phyloP scores from a whole-genome alignment of 1,139 yeast genomes.

The Chernovozyma sophiae-reginae region DNA sequence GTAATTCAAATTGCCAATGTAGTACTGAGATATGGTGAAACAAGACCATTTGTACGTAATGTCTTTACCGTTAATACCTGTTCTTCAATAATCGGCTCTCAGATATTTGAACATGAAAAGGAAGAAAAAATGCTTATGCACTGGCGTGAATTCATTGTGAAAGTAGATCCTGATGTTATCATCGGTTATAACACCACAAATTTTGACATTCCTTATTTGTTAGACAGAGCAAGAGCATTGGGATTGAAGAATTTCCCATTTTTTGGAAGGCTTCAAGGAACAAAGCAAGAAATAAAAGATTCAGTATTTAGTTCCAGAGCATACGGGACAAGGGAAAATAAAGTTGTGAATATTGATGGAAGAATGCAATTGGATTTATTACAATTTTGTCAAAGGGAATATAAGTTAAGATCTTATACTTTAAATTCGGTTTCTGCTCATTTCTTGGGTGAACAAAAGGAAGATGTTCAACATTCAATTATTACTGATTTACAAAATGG shows the following conservation, averaged over 20 bases:
- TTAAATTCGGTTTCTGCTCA: slow-evolving; percentile 94
- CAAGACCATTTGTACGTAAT: slow-evolving; percentile 83
- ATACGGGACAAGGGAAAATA: slow-evolving; percentile 92
- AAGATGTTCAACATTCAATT: slow-evolving; percentile 95
- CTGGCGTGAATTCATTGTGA: slow-evolving; percentile 82
- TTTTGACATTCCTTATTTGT: slow-evolving; percentile 89
- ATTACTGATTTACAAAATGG: slow-evolving; percentile 95
- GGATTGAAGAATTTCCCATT: slow-evolving; percentile 69
- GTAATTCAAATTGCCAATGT: slow-evolving; percentile 97
- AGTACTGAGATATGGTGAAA: slow-evolving; percentile 76
- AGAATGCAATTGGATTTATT: slow-evolving; percentile 91
- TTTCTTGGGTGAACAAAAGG: slow-evolving; percentile 92
- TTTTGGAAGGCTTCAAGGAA: slow-evolving; percentile 70
- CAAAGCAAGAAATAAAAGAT: slow-evolving; percentile 75
- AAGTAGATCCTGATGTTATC: slow-evolving; percentile 91
- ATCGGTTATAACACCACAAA: slow-evolving; percentile 95
- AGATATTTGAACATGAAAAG: slow-evolving; percentile 68
- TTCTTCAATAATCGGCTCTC: slow-evolving; percentile 90
- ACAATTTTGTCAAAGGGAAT: slow-evolving; percentile 92
- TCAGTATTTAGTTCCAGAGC: slow-evolving; percentile 91
- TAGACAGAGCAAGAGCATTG: slow-evolving; percentile 81
- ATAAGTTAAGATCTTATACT: slow-evolving; percentile 90
- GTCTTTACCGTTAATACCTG: slow-evolving; percentile 93
- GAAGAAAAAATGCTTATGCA: slow-evolving; percentile 79
- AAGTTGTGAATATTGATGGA: slow-evolving; percentile 89